Evolutionary conservation across 2,329 filamentous ascomycete species (phyloP).

Genomic region (Xylariaceae sp.): DNA sequence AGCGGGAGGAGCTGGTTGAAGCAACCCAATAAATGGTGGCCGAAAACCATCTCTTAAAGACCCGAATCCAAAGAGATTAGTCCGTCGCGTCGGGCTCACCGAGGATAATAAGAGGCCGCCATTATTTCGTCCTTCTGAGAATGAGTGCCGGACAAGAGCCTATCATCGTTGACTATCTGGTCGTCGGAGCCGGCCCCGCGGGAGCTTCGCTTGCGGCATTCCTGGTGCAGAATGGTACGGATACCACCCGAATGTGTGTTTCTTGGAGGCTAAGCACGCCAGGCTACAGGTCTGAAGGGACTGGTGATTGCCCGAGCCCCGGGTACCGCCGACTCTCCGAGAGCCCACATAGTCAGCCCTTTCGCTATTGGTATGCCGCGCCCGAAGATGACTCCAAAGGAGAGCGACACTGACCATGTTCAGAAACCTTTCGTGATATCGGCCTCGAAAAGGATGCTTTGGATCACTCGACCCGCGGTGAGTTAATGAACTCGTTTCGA

Average conservation of each 20-base stretch:
- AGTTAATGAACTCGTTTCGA: constrained; percentile 47
- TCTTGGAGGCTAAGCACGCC: background rate
- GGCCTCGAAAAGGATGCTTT: constrained; percentile 43
- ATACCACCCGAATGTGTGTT: background rate
- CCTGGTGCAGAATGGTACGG: constrained; percentile 23
- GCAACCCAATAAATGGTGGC: too few species aligned
- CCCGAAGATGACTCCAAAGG: background rate
- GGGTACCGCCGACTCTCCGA: constrained; percentile 51
- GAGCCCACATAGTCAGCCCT: constrained; percentile 59
- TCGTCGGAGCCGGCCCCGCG: constrained; percentile 32
- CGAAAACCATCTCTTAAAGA: too few species aligned
- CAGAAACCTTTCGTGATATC: constrained; percentile 51
- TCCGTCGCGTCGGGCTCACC: too few species aligned
- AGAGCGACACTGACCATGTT: background rate
- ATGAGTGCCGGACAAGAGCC: constrained; percentile 9
- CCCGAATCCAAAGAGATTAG: too few species aligned
- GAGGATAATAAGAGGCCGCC: too few species aligned
- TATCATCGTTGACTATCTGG: constrained; percentile 40
- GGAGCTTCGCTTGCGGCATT: constrained; percentile 24
- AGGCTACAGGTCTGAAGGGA: constrained; percentile 42
- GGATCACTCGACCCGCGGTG: constrained; percentile 36
- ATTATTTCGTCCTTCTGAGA: background rate
- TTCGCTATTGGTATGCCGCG: constrained; percentile 42
- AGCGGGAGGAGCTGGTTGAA: too few species aligned
- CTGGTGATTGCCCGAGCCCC: constrained; percentile 49